Evolutionary conservation across 192 early-diverging fungal genomes (phyloP).

Genomic region (Entomortierella lignicola): DNA sequence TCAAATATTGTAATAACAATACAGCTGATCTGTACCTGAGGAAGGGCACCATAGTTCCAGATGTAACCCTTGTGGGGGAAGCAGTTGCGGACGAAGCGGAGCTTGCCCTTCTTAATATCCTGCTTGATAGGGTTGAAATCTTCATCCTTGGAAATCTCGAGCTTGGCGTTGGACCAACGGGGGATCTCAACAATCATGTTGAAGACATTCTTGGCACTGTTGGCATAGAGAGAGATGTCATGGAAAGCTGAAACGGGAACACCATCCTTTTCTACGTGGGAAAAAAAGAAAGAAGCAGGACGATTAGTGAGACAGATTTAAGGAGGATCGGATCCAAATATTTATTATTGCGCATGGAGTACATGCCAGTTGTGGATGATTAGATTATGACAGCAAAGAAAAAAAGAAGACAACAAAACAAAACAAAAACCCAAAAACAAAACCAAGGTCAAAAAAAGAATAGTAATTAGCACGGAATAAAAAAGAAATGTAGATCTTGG

Average conservation of each 20-base stretch:
- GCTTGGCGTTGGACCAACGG: slow-evolving; percentile 98
- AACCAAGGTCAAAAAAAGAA: too few relatives aligned
- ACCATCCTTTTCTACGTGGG: slow-evolving; percentile 77
- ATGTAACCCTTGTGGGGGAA: slow-evolving; percentile 99
- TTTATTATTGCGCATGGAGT: not conserved
- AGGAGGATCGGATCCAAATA: too few relatives aligned
- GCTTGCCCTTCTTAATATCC: slow-evolving; percentile 99
- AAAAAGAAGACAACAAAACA: not conserved
- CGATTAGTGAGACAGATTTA: not conserved
- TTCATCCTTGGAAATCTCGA: slow-evolving; percentile 98
- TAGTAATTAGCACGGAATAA: too few relatives aligned
- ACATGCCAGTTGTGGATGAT: not conserved
- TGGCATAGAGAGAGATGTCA: slow-evolving; percentile 96
- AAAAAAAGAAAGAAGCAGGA: not conserved
- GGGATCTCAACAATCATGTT: slow-evolving; percentile 99
- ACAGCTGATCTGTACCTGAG: slow-evolving; percentile 69
- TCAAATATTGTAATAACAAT: not conserved
- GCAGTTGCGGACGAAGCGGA: slow-evolving; percentile 97
- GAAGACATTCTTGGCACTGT: slow-evolving; percentile 88
- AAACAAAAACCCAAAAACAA: too few relatives aligned
- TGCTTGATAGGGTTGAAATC: slow-evolving; percentile 99
- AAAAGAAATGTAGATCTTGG: not conserved
- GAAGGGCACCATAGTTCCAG: slow-evolving; percentile 99
- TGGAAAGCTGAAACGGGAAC: slow-evolving; percentile 94
- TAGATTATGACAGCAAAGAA: too few relatives aligned